A percentile compares a stretch with the other conserved stretches of the same genome.
Evolutionary conservation across 345 rosid species (phyloP).

Genomic region (Rhizophora mangle): DNA sequence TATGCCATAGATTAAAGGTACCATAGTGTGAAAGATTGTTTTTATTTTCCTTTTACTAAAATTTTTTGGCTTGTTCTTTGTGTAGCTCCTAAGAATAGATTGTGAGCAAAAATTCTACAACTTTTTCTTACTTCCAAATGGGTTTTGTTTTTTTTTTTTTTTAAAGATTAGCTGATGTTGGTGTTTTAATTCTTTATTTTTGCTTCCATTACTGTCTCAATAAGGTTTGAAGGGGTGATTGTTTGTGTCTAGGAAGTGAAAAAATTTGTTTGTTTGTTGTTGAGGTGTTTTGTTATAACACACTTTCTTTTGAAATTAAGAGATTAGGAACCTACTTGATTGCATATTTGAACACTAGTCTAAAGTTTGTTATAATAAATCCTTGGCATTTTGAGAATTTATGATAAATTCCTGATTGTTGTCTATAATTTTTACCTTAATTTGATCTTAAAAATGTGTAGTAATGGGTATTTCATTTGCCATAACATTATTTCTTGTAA

Average conservation of each 20-base stretch:
- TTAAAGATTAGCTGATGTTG: not conserved
- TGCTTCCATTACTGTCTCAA: not conserved
- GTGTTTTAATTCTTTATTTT: not conserved
- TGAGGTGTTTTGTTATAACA: too few species aligned
- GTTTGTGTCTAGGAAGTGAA: not conserved
- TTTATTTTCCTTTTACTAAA: not conserved
- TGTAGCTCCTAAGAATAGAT: too few species aligned
- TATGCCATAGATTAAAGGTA: conserved; percentile 29
- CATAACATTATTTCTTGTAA: too few species aligned
- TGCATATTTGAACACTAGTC: not conserved
- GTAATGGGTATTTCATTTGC: too few species aligned
- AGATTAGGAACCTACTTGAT: too few species aligned
- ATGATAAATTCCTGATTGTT: not conserved
- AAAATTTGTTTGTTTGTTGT: not conserved
- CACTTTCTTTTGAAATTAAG: not conserved
- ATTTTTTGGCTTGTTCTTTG: not conserved
- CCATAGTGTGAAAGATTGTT: not conserved
- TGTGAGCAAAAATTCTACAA: not conserved
- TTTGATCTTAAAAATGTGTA: not conserved
- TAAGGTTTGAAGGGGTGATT: not conserved
- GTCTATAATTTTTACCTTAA: not conserved
- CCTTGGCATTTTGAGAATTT: not conserved
- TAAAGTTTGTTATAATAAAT: not conserved
- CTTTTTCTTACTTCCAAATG: not conserved
- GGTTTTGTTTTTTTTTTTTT: not conserved